Evolutionary conservation across 495 filamentous ascomycete genomes (phyloP).

Genomic region (Neurospora cerealis): DNA sequence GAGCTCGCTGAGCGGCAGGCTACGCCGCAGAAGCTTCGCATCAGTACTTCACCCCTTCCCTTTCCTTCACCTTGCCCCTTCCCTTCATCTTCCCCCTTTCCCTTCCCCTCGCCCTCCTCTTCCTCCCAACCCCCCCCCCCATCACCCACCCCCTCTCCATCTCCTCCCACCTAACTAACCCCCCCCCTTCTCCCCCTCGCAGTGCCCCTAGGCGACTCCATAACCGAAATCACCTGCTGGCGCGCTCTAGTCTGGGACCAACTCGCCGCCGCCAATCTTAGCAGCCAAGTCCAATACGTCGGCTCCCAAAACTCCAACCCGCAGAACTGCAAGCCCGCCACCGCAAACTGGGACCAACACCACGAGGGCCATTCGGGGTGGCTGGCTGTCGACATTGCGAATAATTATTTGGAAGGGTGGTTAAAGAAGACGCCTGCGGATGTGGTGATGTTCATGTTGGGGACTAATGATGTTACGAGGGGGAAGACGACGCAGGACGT

Average conservation of each 20-base stretch:
- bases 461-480: constrained; percentile 31
- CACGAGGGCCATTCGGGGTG: constrained; percentile 37
- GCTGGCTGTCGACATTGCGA: constrained; percentile 34
- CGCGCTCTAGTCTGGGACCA: constrained; percentile 28
- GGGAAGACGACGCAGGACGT: constrained; percentile 21
- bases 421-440: constrained; percentile 27
- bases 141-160: not conserved
- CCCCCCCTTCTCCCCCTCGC: not conserved
- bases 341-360: constrained; percentile 23
- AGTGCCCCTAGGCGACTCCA: constrained; percentile 34
- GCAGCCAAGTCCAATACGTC: constrained; percentile 35
- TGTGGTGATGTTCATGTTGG: constrained; percentile 35
- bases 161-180: not conserved
- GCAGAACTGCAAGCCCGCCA: constrained; percentile 20
- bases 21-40: constrained; percentile 6
- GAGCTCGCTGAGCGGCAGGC: constrained; percentile 13
- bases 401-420: constrained; percentile 31
- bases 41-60: not conserved
- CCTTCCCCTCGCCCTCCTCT: not conserved
- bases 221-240: constrained; percentile 36
- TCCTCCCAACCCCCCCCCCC: not conserved
- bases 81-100: not conserved
- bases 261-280: constrained; percentile 18
- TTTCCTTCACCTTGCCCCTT: not conserved
- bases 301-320: constrained; percentile 30